These are phyloP conservation scores for Rhodotorula graminis DNA, from an alignment of 768 basidiomycete species.

Conservation along the genomic window DNA sequence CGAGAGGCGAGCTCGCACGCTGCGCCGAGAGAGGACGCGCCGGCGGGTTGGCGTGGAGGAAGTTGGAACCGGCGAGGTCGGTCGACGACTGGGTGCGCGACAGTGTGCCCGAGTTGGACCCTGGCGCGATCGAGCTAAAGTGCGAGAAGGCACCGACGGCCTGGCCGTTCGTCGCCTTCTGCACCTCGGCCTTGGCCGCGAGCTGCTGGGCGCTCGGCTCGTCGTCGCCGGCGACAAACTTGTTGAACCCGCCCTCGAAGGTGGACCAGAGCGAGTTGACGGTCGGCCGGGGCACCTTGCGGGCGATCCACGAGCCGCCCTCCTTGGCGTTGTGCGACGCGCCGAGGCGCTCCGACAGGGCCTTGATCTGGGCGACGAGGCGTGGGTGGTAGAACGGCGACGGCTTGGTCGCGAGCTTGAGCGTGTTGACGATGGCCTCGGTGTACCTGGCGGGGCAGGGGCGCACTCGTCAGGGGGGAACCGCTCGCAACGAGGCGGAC, in stretches of 20 bases:
- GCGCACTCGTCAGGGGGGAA: accelerated
- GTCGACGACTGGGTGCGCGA: conserved; percentile 40
- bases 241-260: conserved; percentile 85
- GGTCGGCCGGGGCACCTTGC: conserved; percentile 83
- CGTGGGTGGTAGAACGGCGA: conserved; percentile 65
- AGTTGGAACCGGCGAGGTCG: conserved; percentile 13
- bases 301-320: conserved; percentile 73
- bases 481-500: no score
- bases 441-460: conserved; percentile 66
- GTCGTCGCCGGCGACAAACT: conserved; percentile 89
- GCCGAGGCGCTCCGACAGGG: conserved; percentile 67
- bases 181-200: conserved; percentile 32
- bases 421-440: conserved; percentile 66
- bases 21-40: conserved; percentile 18
- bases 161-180: conserved; percentile 47
- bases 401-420: conserved; percentile 51
- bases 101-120: conserved; percentile 38
- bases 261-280: conserved; percentile 86
- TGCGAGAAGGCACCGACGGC: conserved; percentile 76
- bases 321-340: conserved; percentile 56
- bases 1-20: conserved; percentile 15
- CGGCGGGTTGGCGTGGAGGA: conserved; percentile 3
- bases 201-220: conserved; percentile 48
- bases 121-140: conserved; percentile 83
- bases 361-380: conserved; percentile 69